Evolutionary conservation across 1,284 basidiomycete genomes (phyloP), one percentile per base, ranked within the genome.

Genomic region (Heterobasidion annosum): DNA sequence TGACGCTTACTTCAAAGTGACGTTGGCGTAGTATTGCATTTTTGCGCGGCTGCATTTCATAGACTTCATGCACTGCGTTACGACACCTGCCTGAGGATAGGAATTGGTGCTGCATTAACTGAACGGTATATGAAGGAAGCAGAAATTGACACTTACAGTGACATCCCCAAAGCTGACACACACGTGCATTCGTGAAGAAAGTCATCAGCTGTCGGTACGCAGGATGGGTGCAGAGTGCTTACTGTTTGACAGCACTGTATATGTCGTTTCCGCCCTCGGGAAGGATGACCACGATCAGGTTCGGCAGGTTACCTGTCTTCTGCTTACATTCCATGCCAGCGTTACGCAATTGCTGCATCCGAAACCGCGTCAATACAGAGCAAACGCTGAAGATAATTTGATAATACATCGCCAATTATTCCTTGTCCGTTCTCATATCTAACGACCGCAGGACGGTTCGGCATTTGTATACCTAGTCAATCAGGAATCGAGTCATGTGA

Each of bases 241-340:
- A 89, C 87, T 87, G 81, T 67, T 91, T 91, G 12, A 90, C 77
- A n/a, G 80, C 78, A 0, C 76, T 82, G 62, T 90, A 91, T 16
- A 89, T 79, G 51, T 89, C 85, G 45, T 84, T 82, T 0, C 81
- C 84, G 1, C 77, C 76, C 55, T 90, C 86, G 0, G 88, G 88
- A n/a, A 91, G 72, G 50, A 90, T 67, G n/a, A 82, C 77, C 1
- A 90, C 77, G 19, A 89, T 73, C 2, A 89, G 71, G 8, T 71
- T 73, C 0, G 87, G 87, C 2, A 70, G 67, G 3, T 62, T 60
- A 10, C 66, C 65, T 18, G 70, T 70, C 58, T 69, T 73, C 46
- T 67, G 62, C 42, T 59, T 65, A 59, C 75, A 78, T 34, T 70
- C 71, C 0, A 60, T 59, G 9, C 85, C 85, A 1, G 73, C 72